Conservation (phyloP, 345 rosid genomes). For the Populus davidiana region DNA sequence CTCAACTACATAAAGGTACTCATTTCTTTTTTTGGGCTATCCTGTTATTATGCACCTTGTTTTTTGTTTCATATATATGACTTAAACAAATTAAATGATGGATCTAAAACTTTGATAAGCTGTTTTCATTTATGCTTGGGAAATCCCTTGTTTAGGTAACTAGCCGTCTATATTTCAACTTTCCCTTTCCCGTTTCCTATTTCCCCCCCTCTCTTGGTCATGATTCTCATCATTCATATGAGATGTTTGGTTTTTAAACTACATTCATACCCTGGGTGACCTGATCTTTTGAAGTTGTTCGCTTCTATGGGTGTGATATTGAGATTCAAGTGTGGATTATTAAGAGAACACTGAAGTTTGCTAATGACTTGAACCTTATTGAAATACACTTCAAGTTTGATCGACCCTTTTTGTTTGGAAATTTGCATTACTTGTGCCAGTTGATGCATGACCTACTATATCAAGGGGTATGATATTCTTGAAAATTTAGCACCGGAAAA, state of each 20-base stretch:
- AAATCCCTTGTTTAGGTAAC: too few relatives aligned
- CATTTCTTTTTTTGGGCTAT: neutral
- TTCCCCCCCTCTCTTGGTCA: too few relatives aligned
- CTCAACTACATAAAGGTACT: slow-evolving; percentile 58
- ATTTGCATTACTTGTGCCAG: neutral
- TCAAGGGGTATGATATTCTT: neutral
- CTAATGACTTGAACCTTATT: neutral
- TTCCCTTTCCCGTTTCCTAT: neutral
- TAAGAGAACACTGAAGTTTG: neutral
- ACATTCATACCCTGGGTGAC: neutral
- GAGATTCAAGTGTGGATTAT: neutral
- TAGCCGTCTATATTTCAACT: too few relatives aligned
- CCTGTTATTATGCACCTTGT: neutral
- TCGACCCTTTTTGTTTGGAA: too few relatives aligned
- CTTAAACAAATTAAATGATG: neutral
- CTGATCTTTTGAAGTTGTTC: neutral
- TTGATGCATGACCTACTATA: neutral
- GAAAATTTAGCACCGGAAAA: too few relatives aligned
- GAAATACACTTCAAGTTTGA: too few relatives aligned
- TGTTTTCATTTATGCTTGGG: neutral
- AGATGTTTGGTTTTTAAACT: neutral
- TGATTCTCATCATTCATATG: neutral
- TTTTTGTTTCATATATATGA: neutral
- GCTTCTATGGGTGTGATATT: neutral
- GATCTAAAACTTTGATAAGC: neutral